Conservation (phyloP, 345 rosid species). For the Moricandia arvensis region DNA sequence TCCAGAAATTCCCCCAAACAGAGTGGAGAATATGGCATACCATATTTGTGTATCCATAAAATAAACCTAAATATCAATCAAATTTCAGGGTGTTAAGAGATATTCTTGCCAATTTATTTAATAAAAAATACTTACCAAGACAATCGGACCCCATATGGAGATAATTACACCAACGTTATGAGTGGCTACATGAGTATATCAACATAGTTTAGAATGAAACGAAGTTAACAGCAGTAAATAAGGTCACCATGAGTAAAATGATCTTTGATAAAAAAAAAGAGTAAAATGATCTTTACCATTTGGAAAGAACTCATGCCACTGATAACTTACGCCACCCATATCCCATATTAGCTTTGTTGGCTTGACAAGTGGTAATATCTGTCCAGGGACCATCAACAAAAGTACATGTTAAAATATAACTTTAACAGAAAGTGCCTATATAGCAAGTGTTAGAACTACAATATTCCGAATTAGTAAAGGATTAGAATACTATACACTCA, state of each 20-base stretch:
- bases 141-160: slow-evolving; percentile 91
- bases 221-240: slow-evolving; percentile 4
- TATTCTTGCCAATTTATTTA: too few species aligned
- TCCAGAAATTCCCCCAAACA: too few species aligned
- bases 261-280: slow-evolving; percentile 10
- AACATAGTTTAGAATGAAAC: slow-evolving; percentile 21
- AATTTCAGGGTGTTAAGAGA: slow-evolving; percentile 22
- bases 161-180: slow-evolving; percentile 81
- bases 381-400: too few species aligned
- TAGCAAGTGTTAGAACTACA: not conserved
- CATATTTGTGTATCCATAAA: too few species aligned
- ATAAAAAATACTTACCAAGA: slow-evolving; percentile 59
- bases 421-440: slow-evolving; percentile 6
- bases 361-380: too few species aligned
- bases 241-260: not conserved
- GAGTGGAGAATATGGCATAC: too few species aligned
- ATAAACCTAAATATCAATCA: too few species aligned
- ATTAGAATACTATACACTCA: slow-evolving; percentile 8
- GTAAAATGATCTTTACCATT: too few species aligned
- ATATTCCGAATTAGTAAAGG: slow-evolving; percentile 10
- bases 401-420: slow-evolving; percentile 18
- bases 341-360: too few species aligned
- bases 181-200: slow-evolving; percentile 50
- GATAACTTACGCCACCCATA: too few species aligned
- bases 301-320: too few species aligned